A percentile compares a stretch with the other conserved stretches of the same genome.
phyloP scores from a whole-genome alignment of 441 rosid species.

The Bocquillonia castaneifolia region DNA sequence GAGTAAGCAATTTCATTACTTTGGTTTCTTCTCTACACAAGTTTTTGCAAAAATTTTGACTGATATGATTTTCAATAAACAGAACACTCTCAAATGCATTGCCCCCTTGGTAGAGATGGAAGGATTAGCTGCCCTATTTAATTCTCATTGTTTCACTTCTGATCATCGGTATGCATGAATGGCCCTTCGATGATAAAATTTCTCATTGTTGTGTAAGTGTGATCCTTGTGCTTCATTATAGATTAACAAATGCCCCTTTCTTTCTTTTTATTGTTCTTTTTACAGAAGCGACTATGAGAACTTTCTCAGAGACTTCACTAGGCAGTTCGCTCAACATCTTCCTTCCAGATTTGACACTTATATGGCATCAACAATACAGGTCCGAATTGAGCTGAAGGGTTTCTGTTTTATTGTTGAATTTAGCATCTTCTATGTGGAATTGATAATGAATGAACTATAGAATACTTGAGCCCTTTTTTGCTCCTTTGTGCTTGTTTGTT shows the following conservation, averaged over 20 bases:
- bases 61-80: slow-evolving; percentile 28
- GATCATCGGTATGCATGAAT: slow-evolving; percentile 61
- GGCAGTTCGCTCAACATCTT: slow-evolving; percentile 54
- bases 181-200: slow-evolving; percentile 15
- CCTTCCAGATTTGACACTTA: slow-evolving; percentile 67
- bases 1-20: slow-evolving; percentile 42
- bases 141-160: slow-evolving; percentile 54
- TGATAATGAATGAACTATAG: not conserved
- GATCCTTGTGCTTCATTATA: slow-evolving; percentile 20
- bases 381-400: slow-evolving; percentile 26
- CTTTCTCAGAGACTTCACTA: slow-evolving; percentile 76
- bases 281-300: slow-evolving; percentile 72
- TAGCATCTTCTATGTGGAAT: not conserved
- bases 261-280: slow-evolving; percentile 21
- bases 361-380: slow-evolving; percentile 88
- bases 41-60: slow-evolving; percentile 18
- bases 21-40: slow-evolving; percentile 16
- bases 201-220: slow-evolving; percentile 1
- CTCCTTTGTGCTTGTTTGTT: not conserved
- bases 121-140: slow-evolving; percentile 48
- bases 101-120: slow-evolving; percentile 64
- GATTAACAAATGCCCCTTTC: slow-evolving; percentile 3
- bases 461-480: not conserved
- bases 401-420: not conserved
- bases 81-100: slow-evolving; percentile 71